phyloP scores from a whole-genome alignment of 2,329 filamentous ascomycete species.

The Lachnellula willkommii region DNA sequence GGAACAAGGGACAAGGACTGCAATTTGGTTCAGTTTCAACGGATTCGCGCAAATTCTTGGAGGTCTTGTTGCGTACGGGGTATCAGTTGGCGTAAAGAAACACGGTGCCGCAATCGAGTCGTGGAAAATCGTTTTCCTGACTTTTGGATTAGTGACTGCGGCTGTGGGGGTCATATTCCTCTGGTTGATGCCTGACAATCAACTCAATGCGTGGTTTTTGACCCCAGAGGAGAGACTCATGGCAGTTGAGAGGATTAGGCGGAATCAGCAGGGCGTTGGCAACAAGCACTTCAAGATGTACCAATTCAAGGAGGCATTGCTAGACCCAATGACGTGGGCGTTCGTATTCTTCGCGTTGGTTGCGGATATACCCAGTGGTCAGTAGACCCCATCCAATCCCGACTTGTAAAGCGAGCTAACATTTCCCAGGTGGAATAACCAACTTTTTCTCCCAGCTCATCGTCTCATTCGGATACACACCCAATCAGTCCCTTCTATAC shows the following conservation, averaged over 20 bases:
- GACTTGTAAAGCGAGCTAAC: not conserved
- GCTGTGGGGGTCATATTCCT: conserved; percentile 38
- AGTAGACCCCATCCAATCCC: not conserved
- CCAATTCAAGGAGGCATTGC: conserved; percentile 46
- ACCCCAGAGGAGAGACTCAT: conserved; percentile 40
- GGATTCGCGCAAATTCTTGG: conserved; percentile 60
- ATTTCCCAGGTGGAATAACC: conserved; percentile 42
- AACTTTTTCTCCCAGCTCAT: conserved; percentile 57
- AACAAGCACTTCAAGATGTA: conserved; percentile 48
- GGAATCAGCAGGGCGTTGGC: conserved; percentile 54
- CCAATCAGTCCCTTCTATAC: conserved; percentile 28
- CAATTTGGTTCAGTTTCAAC: conserved; percentile 66
- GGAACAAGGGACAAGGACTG: conserved; percentile 58
- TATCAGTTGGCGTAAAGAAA: conserved; percentile 46
- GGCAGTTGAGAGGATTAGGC: conserved; percentile 41
- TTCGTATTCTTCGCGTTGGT: conserved; percentile 42
- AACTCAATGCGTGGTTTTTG: conserved; percentile 40
- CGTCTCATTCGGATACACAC: conserved; percentile 38
- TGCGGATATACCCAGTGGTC: conserved; percentile 29
- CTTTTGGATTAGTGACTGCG: conserved; percentile 43
- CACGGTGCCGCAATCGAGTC: conserved; percentile 45
- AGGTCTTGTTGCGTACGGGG: conserved; percentile 58
- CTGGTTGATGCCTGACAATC: conserved; percentile 40
- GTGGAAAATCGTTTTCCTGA: conserved; percentile 56
- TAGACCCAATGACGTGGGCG: conserved; percentile 31